A percentile compares a stretch with the other conserved stretches of the same genome.
Evolutionary conservation across 345 rosid species (phyloP).

Genomic region (Syzygium aromaticum): DNA sequence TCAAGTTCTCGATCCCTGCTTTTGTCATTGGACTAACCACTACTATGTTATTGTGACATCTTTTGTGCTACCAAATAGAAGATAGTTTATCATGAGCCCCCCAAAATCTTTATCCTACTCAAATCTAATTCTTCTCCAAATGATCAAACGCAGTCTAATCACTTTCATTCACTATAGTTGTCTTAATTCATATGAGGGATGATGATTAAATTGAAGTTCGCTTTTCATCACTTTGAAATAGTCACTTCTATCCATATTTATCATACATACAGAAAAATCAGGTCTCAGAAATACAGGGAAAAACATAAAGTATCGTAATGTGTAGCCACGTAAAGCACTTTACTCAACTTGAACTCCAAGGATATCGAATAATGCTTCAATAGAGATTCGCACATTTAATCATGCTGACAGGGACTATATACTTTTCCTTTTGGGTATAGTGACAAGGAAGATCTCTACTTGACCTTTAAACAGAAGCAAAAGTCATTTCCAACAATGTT

Average conservation of each 20-base stretch:
- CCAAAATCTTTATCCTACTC: not conserved
- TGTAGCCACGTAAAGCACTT: not conserved
- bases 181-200: not conserved
- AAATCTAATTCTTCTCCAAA: not conserved
- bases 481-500: not conserved
- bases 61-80: not conserved
- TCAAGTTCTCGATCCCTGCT: not conserved
- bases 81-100: not conserved
- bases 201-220: not conserved
- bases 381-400: not conserved
- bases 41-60: not conserved
- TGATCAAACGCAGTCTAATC: not conserved
- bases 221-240: not conserved
- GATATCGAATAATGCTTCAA: not conserved
- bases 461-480: not conserved
- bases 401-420: not conserved
- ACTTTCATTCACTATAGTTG: not conserved
- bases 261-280: not conserved
- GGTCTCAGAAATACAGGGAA: not conserved
- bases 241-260: not conserved
- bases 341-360: not conserved
- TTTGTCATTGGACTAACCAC: not conserved
- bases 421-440: not conserved
- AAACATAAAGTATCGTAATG: not conserved
- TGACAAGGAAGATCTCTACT: not conserved